A percentile compares a stretch with the other conserved stretches of the same genome.
These are phyloP conservation scores for Penicillium sp. DNA, from an alignment of 2,329 filamentous ascomycete genomes.

Conservation along the genomic window DNA sequence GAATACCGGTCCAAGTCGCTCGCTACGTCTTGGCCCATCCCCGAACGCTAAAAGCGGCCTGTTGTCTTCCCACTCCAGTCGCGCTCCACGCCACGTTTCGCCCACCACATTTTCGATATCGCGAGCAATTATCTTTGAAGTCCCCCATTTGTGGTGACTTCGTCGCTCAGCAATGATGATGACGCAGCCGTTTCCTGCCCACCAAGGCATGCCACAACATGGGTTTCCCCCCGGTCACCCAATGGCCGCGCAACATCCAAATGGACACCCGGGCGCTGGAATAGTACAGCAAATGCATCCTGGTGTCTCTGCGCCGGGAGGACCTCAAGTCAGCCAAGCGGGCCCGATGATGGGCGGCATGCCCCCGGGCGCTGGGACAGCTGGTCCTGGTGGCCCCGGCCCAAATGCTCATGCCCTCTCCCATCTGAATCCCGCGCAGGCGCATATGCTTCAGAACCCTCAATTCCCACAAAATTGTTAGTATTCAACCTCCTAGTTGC, in stretches of 20 bases:
- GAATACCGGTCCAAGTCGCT: conserved; percentile 31
- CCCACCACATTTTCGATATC: conserved; percentile 13
- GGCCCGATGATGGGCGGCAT: conserved; percentile 64
- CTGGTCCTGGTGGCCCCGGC: conserved; percentile 48
- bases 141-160: conserved; percentile 36
- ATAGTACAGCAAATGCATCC: conserved; percentile 60
- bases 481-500: conserved; percentile 18
- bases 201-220: conserved; percentile 58
- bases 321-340: conserved; percentile 59
- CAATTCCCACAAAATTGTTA: conserved; percentile 44
- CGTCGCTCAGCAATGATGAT: conserved; percentile 51
- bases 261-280: conserved; percentile 50
- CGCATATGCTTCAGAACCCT: conserved; percentile 54
- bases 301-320: conserved; percentile 58
- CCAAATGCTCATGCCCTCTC: conserved; percentile 60
- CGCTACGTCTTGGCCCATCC: conserved; percentile 36
- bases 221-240: conserved; percentile 60
- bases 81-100: conserved; percentile 21
- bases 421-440: conserved; percentile 56
- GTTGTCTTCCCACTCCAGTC: conserved; percentile 20
- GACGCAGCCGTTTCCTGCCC: conserved; percentile 56
- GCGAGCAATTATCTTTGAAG: conserved; percentile 18
- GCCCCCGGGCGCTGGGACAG: conserved; percentile 56
- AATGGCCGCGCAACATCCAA: conserved; percentile 58
- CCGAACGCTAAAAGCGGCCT: conserved; percentile 34